Evolutionary conservation across 169 alveolate genomes (phyloP), one percentile per base, ranked within the genome.

Genomic region (Eimeria zaria): DNA sequence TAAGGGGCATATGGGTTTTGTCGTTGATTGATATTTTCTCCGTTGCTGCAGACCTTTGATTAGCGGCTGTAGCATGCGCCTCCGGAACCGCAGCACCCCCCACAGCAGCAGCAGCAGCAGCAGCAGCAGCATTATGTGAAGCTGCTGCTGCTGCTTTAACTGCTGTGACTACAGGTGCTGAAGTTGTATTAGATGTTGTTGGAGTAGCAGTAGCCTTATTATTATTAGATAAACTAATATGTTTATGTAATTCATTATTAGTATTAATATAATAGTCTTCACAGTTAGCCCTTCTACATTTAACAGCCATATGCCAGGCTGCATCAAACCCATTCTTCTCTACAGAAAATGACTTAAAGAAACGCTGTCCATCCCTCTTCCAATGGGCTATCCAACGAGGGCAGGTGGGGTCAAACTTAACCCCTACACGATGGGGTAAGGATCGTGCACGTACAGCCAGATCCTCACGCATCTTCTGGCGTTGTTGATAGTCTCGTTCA

Each of bases 321-420:
- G 55, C 41, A 80, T 89, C 95, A 44, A 89, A 89, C 3, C 95
- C 95, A 22, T 89, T 89, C 41, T 89, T 89, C 73, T 89, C 95
- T 60, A 89, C 95, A 1, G 84, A 60, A 46, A 89, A 89, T 0
- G 84, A 60, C 30, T 48, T 64, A 41, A 89, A 89, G 87, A 69
- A 89, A 16, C 95, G 69, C 95, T 89, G 95, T 73, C 95, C 95
- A 36, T 89, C 95, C 8, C 95, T 33, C 53, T 89, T 89, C 95
- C 95, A 89, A 46, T 89, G 95, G 4, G 95, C 95, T 11, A 89
- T 89, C 95, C 95, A 89, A 18, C 95, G 95, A 16, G 95, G 95
- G 33, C 95, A 89, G n/a, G 95, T 89, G 30, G 95, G 95, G 30
- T 89, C 95, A 51, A 89, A 89, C 53, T 89, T 89, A 9, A 89